Percentiles rank a stretch among this genome's conserved stretches.
phyloP scores from a whole-genome alignment of 1,284 basidiomycete genomes.

The Pyrrhoderma lamaoense region DNA sequence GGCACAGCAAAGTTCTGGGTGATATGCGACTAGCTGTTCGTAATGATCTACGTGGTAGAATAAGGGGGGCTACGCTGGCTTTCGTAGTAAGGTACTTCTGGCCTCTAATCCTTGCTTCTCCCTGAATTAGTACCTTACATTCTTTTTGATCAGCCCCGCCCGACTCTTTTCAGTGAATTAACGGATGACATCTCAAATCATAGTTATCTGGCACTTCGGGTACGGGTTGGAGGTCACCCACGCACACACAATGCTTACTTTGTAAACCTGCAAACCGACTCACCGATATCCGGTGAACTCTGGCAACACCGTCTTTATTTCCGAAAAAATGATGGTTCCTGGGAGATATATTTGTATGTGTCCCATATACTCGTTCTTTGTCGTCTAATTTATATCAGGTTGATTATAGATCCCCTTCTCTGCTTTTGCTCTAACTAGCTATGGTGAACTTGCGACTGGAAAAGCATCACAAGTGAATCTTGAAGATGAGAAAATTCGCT shows the following conservation, averaged over 20 bases:
- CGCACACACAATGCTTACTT: constrained; percentile 73
- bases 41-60: constrained; percentile 42
- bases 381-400: no score
- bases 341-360: constrained; percentile 76
- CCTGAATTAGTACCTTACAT: constrained; percentile 21
- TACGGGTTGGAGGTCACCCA: constrained; percentile 65
- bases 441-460: constrained; percentile 63
- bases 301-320: constrained; percentile 89
- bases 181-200: constrained; percentile 77
- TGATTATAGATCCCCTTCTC: constrained; percentile 80
- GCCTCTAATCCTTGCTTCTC: background rate
- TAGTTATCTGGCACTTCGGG: constrained; percentile 69
- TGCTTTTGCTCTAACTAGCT: constrained; percentile 78
- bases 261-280: constrained; percentile 84
- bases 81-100: constrained; percentile 61
- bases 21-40: constrained; percentile 47
- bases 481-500: constrained; percentile 68
- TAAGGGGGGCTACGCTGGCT: constrained; percentile 80
- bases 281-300: constrained; percentile 69
- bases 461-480: constrained; percentile 54
- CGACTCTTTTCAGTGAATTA: constrained; percentile 77
- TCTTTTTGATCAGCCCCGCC: constrained; percentile 37
- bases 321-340: constrained; percentile 57
- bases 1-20: constrained; percentile 62
- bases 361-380: no score